phyloP scores from a whole-genome alignment of 208 protist genomes.

The Blastocrithidia nonstop region DNA sequence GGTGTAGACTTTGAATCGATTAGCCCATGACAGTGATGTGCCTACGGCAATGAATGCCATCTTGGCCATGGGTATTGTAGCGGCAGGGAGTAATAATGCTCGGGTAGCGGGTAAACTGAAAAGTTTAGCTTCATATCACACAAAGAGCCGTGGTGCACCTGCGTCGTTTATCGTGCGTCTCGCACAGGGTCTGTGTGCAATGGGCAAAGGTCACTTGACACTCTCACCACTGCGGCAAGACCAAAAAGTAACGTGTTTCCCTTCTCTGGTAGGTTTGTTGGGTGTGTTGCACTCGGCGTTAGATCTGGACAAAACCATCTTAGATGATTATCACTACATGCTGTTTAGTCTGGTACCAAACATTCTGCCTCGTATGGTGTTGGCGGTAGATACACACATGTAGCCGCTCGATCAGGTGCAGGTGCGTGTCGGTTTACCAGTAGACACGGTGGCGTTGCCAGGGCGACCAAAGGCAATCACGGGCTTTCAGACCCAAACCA shows the following conservation, averaged over 20 bases:
- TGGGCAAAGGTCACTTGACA: constrained; percentile 98
- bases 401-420: constrained; percentile 83
- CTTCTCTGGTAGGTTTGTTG: constrained; percentile 87
- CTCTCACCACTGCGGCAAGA: constrained; percentile 93
- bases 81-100: constrained; percentile 97
- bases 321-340: constrained; percentile 94
- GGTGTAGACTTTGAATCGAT: constrained; percentile 96
- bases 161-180: constrained; percentile 75
- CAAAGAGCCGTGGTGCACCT: constrained; percentile 80
- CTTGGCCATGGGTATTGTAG: constrained; percentile 92
- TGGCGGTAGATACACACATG: constrained; percentile 93
- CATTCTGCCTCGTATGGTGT: constrained; percentile 94
- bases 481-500: constrained; percentile 98
- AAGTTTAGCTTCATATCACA: constrained; percentile 94
- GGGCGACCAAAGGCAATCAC: constrained; percentile 98
- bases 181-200: constrained; percentile 91
- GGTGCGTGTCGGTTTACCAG: constrained; percentile 84
- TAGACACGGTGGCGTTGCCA: constrained; percentile 95
- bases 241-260: constrained; percentile 57
- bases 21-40: constrained; percentile 94
- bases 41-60: constrained; percentile 92
- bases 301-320: constrained; percentile 85
- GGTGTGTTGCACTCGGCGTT: constrained; percentile 85
- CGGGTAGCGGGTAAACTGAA: constrained; percentile 90
- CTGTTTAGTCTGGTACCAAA: constrained; percentile 87